Evolutionary conservation across 345 rosid species (phyloP), one percentile per base, ranked within the genome.

Genomic region (Melastoma malabathricum): DNA sequence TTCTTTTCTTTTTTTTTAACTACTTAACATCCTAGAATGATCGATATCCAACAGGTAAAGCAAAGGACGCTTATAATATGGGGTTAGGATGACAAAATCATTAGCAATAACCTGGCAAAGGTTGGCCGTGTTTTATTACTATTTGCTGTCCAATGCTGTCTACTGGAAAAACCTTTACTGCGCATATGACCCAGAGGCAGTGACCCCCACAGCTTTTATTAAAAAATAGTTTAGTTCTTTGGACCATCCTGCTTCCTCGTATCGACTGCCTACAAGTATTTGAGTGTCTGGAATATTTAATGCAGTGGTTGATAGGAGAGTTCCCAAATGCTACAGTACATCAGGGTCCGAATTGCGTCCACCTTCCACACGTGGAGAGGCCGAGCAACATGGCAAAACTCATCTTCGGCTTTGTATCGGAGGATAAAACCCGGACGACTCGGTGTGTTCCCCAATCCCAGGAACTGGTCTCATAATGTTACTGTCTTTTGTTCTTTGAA

Each of bases 51-150:
- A 10, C 77, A 87, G 95, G 80, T 82, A 44, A 64, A 76, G 47
- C 94, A 87, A 59, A 80, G 72, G 62, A 81, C 96, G 1, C 80
- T 87, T 22, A 79, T 87, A 62, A 59, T 87, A 23, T 92, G 96
- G 96, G 98, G 96, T 46, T 87, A 87, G 69, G 80, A 84, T 63
- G 98, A 92, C 61, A 73, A 66, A 64, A 80, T 87, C 52, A 72
- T 87, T 47, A 83, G 89, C 76, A 82, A 69, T 73, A 81, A 71
- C 54, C 69, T 84, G 39, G 95, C 81, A 48, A 75, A 70, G 87
- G 96, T 87, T 19, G 70, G 89, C 8, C 23, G 15, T 23, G 46
- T 27, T 4, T 47, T 51, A 19, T 10, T 25, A 29, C 10, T 7
- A 31, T 13, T 18, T 18, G 15, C 16, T 23, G n/a, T 4, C 15